Evolutionary conservation across 208 protist species (phyloP), one percentile per base, ranked within the genome.

Genomic region (Crithidia fasciculata): DNA sequence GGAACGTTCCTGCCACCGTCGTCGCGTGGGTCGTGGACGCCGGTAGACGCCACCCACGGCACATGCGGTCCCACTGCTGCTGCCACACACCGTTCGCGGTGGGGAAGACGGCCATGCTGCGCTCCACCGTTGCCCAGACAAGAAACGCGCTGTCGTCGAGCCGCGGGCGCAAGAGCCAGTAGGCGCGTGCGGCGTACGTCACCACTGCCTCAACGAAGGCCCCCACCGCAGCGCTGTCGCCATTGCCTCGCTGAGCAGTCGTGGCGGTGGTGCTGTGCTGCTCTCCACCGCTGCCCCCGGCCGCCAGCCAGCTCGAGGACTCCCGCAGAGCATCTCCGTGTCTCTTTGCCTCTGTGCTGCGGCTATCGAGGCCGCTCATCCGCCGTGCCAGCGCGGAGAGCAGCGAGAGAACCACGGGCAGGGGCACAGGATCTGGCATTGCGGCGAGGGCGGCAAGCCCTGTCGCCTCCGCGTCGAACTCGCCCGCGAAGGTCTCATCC

Each of bases 161-260:
- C 6, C 87, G 82, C 12, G 81, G 82, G 4, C 91, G 84, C 65
- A 95, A 74, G 69, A 95, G 80, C 81, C 91, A 79, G 55, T 84
- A 88, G 45, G 80, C 78, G 18, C 85, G 88, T 36, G 88, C 79
- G n/a, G 83, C 82, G 65, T 93, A 88, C 54, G 83, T 89, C n/a
- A 80, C 43, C 15, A 92, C 72, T 12, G 67, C 64, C 45, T 88
- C 79, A 0, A 81, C 87, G n/a, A 95, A 76, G 9, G 69, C 72
- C 8, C 54, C 62, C 18, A 90, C 69, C 39, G 52, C 13, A 47
- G 74, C 39, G 8, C 19, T 13, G 36, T 45, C 7, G 36, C 18
- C n/a, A 36, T 15, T 0, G 19, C 44, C 16, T 9, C 16, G 28
- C 8, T 36, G 10, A 4, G 45, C 0, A 39, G 19, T 4, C 54